Evolutionary conservation across 495 filamentous ascomycete genomes (phyloP).

Genomic region (Hyaloscypha variabilis): DNA sequence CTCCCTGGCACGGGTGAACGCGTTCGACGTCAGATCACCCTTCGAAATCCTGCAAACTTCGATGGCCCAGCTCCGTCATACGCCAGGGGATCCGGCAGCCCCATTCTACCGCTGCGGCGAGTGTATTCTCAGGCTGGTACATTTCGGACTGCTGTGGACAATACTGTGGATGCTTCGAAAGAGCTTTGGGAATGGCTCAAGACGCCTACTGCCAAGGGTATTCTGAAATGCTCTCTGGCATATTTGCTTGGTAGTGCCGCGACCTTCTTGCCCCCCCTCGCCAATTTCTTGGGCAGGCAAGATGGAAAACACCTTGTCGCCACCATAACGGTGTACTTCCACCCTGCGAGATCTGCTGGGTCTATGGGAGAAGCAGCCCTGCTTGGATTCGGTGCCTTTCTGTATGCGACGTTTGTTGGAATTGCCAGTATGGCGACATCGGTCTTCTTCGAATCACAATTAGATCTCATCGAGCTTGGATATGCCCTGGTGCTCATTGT

Average conservation of each 20-base stretch:
- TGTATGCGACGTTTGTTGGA: slow-evolving; percentile 80
- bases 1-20: slow-evolving; percentile 63
- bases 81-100: slow-evolving; percentile 1
- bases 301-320: slow-evolving; percentile 97
- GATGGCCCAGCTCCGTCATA: slow-evolving; percentile 31
- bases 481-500: slow-evolving; percentile 82
- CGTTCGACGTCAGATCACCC: slow-evolving; percentile 56
- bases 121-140: slow-evolving; percentile 30
- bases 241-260: slow-evolving; percentile 88
- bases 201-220: slow-evolving; percentile 63
- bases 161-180: slow-evolving; percentile 27
- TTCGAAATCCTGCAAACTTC: slow-evolving; percentile 42
- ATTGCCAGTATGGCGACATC: slow-evolving; percentile 87
- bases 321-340: slow-evolving; percentile 93
- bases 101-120: slow-evolving; percentile 25
- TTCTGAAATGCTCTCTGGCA: slow-evolving; percentile 91
- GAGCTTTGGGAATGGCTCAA: slow-evolving; percentile 45
- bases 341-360: slow-evolving; percentile 87
- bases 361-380: slow-evolving; percentile 89
- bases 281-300: slow-evolving; percentile 74
- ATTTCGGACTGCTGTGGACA: slow-evolving; percentile 34
- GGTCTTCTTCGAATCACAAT: slow-evolving; percentile 67
- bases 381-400: slow-evolving; percentile 79
- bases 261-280: slow-evolving; percentile 78
- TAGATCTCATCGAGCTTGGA: slow-evolving; percentile 68